These are phyloP conservation scores for Fusarium sp. DNA, from an alignment of 2,329 filamentous ascomycete genomes.

Conservation along the genomic window DNA sequence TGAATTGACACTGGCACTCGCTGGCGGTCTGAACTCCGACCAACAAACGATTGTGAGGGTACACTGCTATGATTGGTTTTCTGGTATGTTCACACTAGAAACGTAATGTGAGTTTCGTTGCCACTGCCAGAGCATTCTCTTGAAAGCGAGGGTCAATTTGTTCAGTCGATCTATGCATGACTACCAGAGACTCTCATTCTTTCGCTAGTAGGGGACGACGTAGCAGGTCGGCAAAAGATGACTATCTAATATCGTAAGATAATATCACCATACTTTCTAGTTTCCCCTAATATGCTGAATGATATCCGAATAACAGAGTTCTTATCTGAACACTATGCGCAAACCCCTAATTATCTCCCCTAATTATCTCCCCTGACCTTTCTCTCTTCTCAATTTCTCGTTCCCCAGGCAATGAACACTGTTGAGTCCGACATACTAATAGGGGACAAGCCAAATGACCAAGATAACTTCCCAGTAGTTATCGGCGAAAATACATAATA, in stretches of 20 bases:
- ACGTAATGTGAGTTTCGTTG: accelerated
- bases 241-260: no score
- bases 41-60: accelerated
- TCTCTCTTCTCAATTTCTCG: neutral
- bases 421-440: accelerated
- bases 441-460: accelerated
- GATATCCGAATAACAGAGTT: accelerated
- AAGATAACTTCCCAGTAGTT: neutral
- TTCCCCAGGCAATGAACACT: accelerated
- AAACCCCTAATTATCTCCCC: accelerated
- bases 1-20: neutral
- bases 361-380: accelerated
- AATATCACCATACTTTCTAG: accelerated
- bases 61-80: no score
- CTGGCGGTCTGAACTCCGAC: neutral
- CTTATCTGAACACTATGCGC: no score
- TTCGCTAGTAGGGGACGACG: accelerated
- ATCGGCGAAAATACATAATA: neutral
- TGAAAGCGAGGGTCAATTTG: accelerated
- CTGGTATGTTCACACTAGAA: accelerated
- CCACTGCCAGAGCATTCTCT: accelerated
- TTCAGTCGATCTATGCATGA: accelerated
- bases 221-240: no score
- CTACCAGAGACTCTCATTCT: accelerated
- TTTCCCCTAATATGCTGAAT: accelerated